A percentile compares a stretch with the other conserved stretches of the same genome.
phyloP scores from a whole-genome alignment of 2,329 filamentous ascomycete species.

The Arthrobotrys iridis region DNA sequence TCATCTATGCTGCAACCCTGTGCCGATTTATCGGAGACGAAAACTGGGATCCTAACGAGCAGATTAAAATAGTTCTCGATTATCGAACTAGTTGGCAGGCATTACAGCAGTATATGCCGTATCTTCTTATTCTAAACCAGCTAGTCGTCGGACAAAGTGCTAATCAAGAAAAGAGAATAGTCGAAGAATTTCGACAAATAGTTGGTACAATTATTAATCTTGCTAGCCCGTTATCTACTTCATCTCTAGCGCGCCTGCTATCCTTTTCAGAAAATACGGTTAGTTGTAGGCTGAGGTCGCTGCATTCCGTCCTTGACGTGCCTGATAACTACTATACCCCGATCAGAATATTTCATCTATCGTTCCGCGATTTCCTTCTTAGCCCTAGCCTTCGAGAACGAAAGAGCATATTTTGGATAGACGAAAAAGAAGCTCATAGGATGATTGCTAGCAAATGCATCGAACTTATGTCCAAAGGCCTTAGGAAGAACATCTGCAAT shows the following conservation, averaged over 20 bases:
- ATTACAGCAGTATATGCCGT: neutral
- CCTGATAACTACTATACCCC: neutral
- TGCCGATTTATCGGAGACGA: slow-evolving; percentile 58
- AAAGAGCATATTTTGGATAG: slow-evolving; percentile 13
- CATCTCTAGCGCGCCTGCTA: neutral
- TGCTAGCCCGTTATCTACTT: slow-evolving; percentile 6
- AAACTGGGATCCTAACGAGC: slow-evolving; percentile 20
- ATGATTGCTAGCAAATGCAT: slow-evolving; percentile 22
- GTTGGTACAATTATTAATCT: neutral
- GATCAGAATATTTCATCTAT: slow-evolving; percentile 27
- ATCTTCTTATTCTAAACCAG: neutral
- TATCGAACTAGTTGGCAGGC: neutral
- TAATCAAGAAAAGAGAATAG: neutral
- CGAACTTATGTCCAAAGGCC: neutral
- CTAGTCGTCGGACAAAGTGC: neutral
- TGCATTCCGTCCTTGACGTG: slow-evolving; percentile 27
- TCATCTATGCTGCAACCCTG: slow-evolving; percentile 58
- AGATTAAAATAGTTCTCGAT: slow-evolving; percentile 9
- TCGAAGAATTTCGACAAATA: neutral
- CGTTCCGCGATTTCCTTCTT: slow-evolving; percentile 34
- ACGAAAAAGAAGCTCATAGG: slow-evolving; percentile 10
- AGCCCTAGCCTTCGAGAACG: neutral
- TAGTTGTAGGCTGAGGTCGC: neutral
- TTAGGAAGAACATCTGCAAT: slow-evolving; percentile 22
- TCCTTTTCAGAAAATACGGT: neutral